These are phyloP conservation scores for Nannochloris sp. DNA, from an alignment of 139 green algal genomes.

Conservation along the genomic window DNA sequence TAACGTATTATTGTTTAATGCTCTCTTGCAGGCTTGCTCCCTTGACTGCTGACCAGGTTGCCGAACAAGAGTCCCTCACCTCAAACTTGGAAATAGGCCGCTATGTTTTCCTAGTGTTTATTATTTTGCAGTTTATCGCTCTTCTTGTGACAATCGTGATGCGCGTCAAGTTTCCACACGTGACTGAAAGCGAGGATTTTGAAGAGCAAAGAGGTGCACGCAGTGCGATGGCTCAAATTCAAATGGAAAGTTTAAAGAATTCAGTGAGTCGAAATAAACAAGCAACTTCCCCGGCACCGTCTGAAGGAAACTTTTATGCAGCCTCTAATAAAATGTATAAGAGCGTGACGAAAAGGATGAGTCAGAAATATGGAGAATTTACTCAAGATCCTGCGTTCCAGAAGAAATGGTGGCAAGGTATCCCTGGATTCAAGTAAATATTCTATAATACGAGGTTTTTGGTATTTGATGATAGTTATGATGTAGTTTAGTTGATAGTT, in stretches of 20 bases:
- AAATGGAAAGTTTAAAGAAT: constrained; percentile 22
- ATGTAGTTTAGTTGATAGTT: too few species aligned
- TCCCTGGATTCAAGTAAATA: constrained; percentile 5
- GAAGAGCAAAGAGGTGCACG: constrained; percentile 1
- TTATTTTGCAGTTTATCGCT: constrained; percentile 15
- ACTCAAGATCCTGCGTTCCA: constrained; percentile 11
- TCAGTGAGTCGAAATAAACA: constrained; percentile 1
- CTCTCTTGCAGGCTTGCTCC: too few species aligned
- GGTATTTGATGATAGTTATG: not conserved
- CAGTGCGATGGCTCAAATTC: not conserved
- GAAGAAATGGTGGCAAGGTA: constrained; percentile 15
- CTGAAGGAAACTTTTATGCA: not conserved
- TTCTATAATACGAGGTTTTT: not conserved
- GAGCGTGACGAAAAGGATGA: constrained; percentile 25
- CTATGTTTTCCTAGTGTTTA: constrained; percentile 16
- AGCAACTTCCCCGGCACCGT: not conserved
- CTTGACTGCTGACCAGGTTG: too few species aligned
- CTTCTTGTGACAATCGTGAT: constrained; percentile 16
- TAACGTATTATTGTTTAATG: too few species aligned
- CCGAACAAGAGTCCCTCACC: too few species aligned
- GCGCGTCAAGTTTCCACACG: not conserved
- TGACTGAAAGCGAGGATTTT: constrained; percentile 9
- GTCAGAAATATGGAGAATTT: constrained; percentile 26
- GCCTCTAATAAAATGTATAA: constrained; percentile 28
- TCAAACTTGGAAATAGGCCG: constrained; percentile 4